Evolutionary conservation across 164 flowering plant genomes (phyloP).

Genomic region (Akebia trifoliata): DNA sequence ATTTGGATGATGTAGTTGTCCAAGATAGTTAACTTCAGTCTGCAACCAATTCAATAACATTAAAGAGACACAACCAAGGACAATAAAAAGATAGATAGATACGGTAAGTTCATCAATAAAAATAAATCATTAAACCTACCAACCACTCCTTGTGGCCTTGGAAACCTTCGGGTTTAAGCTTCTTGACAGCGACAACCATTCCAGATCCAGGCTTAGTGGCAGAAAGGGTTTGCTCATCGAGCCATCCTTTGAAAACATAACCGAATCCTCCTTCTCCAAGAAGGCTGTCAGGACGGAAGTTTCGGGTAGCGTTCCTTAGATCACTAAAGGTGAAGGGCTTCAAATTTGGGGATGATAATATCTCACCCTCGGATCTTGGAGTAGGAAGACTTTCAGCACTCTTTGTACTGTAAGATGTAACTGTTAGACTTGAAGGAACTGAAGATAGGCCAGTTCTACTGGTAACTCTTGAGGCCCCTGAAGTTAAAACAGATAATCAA

Average conservation of each 20-base stretch:
- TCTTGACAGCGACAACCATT: conserved; percentile 59
- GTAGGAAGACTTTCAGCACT: conserved; percentile 25
- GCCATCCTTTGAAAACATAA: conserved; percentile 60
- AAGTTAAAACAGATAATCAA: background rate
- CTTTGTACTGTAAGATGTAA: conserved; percentile 15
- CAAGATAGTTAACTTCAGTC: conserved; percentile 84
- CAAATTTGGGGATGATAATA: conserved; percentile 41
- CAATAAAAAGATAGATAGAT: background rate
- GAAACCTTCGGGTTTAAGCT: conserved; percentile 55
- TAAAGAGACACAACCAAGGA: conserved; percentile 4
- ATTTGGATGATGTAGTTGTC: conserved; percentile 86
- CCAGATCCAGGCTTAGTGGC: conserved; percentile 45
- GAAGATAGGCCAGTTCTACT: conserved; percentile 16
- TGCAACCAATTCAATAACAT: conserved; percentile 28
- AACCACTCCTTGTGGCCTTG: conserved; percentile 77
- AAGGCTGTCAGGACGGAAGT: conserved; percentile 45
- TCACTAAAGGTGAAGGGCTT: conserved; percentile 46
- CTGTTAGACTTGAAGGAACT: conserved; percentile 17
- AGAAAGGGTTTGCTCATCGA: conserved; percentile 37
- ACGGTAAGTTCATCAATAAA: background rate
- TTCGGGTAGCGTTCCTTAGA: conserved; percentile 48
- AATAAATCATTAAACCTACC: conserved; percentile 39
- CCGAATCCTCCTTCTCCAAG: conserved; percentile 75
- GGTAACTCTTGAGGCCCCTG: conserved; percentile 12
- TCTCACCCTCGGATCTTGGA: conserved; percentile 50